These are phyloP conservation scores for Microstroma glucosiphilum DNA, from an alignment of 1,284 basidiomycete species.

Conservation along the genomic window DNA sequence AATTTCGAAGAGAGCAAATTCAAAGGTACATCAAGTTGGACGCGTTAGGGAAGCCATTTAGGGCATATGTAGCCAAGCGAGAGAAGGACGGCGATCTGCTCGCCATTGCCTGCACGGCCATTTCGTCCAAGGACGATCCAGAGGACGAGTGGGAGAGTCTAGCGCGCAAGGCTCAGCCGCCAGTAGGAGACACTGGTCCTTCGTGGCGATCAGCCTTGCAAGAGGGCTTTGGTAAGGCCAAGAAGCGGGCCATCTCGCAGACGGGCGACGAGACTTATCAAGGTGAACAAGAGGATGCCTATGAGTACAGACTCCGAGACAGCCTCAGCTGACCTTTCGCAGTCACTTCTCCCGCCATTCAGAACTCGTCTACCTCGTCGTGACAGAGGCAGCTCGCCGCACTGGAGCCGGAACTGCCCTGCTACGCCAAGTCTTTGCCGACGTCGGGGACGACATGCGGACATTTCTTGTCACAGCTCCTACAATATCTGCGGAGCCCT, in stretches of 20 bases:
- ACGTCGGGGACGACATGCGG: background rate
- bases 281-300: background rate
- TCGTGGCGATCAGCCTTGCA: background rate
- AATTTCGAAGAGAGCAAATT: background rate
- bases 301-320: background rate
- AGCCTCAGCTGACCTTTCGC: background rate
- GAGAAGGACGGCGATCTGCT: background rate
- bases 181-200: background rate
- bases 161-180: background rate
- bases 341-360: background rate
- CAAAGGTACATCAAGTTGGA: background rate
- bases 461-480: background rate
- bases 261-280: background rate
- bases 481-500: background rate
- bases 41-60: background rate
- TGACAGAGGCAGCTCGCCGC: background rate
- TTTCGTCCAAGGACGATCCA: background rate
- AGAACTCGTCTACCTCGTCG: slow-evolving; percentile 4
- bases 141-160: background rate
- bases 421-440: background rate
- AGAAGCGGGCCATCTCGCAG: background rate
- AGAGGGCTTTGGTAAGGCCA: background rate
- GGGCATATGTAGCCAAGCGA: background rate
- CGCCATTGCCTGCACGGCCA: background rate
- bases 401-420: background rate